Base-by-base conservation (phyloP, 352 stramenopile species). In the Globisporangium irregulare region DNA sequence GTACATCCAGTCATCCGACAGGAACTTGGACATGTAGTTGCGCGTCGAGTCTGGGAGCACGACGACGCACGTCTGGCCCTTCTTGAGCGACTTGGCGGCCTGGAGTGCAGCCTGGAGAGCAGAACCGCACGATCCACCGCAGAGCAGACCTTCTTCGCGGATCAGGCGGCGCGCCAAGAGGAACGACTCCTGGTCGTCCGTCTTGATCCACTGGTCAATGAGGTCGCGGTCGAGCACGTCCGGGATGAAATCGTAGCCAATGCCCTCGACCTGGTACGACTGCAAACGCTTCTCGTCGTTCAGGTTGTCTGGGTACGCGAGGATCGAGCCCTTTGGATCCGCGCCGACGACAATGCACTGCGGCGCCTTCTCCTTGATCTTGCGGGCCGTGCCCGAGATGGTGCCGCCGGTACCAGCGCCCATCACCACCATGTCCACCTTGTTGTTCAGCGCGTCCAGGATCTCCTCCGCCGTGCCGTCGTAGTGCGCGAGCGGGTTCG, bases 21-120 rank as follows among this genome's bases (percentile, higher is more conserved):
- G 68, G 67, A 97, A 98, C 80, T 99, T 99, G 71, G 85, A 97
- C 95, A 99, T 99, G 91, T 99, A 99, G 81, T 99, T 99, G 27
- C 96, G 82, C 22, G 97, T 97, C 56, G 86, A 98, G 77, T 99
- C 97, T 1, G 95, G 91, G 7, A 99, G 77, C 43, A 99, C 78
- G 12, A 99, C 93, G 8, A 99, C 95, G 71, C 91, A 98, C 14
- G 91, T 90, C 75, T 99, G 91, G 25, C 92, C 95, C 62, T 84
- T 72, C 62, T 84, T 83, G 22, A 98, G 81, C 27, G 69, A 74
- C 18, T 84, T 73, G 2, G 93, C 94, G 22, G 91, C 92, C 34
- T 86, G 74, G 10, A 99, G 67, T 3, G 93, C 93, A 24, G 76
- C 86, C 18, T 75, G 81, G 56, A 98, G 87, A 14, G 91, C 93